Conservation (phyloP, 805 yeast genomes). For the Teunomyces barrocoloradensis region DNA sequence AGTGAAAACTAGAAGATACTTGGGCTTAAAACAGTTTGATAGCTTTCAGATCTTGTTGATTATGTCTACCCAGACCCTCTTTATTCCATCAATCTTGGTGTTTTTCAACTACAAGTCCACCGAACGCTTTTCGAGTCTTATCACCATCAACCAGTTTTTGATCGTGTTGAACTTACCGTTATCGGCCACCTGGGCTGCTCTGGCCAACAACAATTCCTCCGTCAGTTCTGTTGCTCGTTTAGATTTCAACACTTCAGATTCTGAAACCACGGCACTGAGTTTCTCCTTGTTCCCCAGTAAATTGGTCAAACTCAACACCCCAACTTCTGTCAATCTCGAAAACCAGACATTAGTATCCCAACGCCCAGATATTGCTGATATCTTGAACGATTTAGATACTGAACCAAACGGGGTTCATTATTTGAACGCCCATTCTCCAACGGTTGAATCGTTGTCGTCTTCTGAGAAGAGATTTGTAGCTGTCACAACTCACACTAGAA, state of each 20-base stretch:
- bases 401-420: background rate
- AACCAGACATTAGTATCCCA: background rate
- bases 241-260: background rate
- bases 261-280: background rate
- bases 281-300: slow-evolving; percentile 13
- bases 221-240: slow-evolving; percentile 8
- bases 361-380: background rate
- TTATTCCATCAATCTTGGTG: slow-evolving; percentile 71
- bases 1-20: slow-evolving; percentile 62
- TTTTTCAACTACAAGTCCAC: slow-evolving; percentile 47
- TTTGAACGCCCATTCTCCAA: background rate
- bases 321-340: slow-evolving; percentile 3
- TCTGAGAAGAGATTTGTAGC: slow-evolving; percentile 8
- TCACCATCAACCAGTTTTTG: slow-evolving; percentile 54
- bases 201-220: slow-evolving; percentile 48
- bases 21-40: slow-evolving; percentile 83
- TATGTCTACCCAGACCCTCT: slow-evolving; percentile 78
- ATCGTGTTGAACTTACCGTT: slow-evolving; percentile 76
- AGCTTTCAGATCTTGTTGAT: slow-evolving; percentile 76
- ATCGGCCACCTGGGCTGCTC: slow-evolving; percentile 85
- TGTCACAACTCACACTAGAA: slow-evolving; percentile 8
- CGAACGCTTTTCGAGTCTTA: slow-evolving; percentile 36
- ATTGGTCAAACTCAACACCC: slow-evolving; percentile 6
- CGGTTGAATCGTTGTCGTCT: background rate
- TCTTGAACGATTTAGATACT: background rate